Percentiles rank a stretch among this genome's conserved stretches.
Conservation (phyloP, 73 alveolate genomes). For the Effrenium voratum region DNA sequence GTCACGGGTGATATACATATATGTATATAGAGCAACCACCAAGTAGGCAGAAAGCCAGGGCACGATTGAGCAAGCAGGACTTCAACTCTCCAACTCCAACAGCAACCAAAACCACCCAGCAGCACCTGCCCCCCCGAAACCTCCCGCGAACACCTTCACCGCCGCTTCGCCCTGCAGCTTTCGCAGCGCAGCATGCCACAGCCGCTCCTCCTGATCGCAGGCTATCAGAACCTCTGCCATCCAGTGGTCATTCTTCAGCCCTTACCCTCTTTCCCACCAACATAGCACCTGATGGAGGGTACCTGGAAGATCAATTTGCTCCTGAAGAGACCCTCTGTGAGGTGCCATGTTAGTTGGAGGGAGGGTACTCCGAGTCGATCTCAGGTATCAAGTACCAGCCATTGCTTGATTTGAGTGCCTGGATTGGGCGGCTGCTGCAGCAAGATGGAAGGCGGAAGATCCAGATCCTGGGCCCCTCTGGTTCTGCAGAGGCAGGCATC, state of each 20-base stretch:
- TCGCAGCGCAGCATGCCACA: conserved; percentile 16
- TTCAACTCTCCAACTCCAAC: neutral
- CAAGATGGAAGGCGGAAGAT: too few species aligned
- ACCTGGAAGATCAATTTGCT: neutral
- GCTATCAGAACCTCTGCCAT: neutral
- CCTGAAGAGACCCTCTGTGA: neutral
- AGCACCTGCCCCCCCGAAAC: neutral
- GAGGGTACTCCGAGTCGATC: neutral
- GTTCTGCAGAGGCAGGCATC: too few species aligned
- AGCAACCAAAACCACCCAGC: neutral
- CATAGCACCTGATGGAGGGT: too few species aligned
- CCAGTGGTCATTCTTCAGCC: too few species aligned
- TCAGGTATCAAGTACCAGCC: neutral
- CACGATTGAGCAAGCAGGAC: neutral
- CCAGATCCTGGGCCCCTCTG: too few species aligned
- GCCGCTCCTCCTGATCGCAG: conserved; percentile 20
- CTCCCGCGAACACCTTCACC: neutral
- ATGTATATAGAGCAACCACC: neutral
- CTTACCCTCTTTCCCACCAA: too few species aligned
- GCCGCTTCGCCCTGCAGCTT: conserved; percentile 37
- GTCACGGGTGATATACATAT: neutral
- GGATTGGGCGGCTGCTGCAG: too few species aligned
- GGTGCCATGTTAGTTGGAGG: neutral
- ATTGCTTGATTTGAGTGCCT: too few species aligned
- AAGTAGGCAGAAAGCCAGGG: neutral